A percentile compares a stretch with the other conserved stretches of the same genome.
phyloP scores from a whole-genome alignment of 2,329 filamentous ascomycete genomes.

The Hortaea werneckii region DNA sequence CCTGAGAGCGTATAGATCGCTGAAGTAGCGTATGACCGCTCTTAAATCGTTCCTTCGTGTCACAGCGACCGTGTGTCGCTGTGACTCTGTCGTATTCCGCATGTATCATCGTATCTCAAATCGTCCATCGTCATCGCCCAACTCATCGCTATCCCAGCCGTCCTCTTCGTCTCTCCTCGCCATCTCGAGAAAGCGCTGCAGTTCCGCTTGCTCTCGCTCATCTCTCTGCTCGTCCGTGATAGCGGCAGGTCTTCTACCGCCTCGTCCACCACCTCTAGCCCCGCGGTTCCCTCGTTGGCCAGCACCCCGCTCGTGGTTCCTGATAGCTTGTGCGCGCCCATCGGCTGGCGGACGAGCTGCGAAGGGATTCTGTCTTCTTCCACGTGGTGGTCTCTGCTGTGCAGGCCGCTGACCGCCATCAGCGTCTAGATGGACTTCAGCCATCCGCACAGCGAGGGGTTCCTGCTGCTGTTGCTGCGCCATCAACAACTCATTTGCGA shows the following conservation, averaged over 20 bases:
- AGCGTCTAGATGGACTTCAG: slow-evolving; percentile 9
- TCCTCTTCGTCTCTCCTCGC: slow-evolving; percentile 46
- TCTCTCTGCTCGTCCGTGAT: slow-evolving; percentile 9
- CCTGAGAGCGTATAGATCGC: too few relatives aligned
- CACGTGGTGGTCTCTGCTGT: slow-evolving; percentile 1
- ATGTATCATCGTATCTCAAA: slow-evolving; percentile 14
- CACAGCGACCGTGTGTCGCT: too few relatives aligned
- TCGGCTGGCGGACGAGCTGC: slow-evolving; percentile 10
- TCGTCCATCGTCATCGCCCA: slow-evolving; percentile 31
- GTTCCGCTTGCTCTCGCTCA: slow-evolving; percentile 22
- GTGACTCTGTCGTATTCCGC: background rate
- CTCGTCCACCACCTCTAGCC: background rate
- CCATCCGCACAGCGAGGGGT: slow-evolving; percentile 11
- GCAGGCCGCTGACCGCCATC: slow-evolving; percentile 1
- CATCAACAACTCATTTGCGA: background rate
- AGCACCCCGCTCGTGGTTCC: slow-evolving; percentile 10
- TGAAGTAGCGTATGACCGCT: too few relatives aligned
- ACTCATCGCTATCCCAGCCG: slow-evolving; percentile 50
- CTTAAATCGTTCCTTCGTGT: too few relatives aligned
- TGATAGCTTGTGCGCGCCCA: slow-evolving; percentile 5
- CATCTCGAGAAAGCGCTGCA: slow-evolving; percentile 44
- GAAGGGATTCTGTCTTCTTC: slow-evolving; percentile 17
- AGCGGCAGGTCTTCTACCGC: background rate
- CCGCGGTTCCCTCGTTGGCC: background rate
- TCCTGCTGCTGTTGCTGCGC: background rate